Evolutionary conservation across 2,329 filamentous ascomycete genomes (phyloP).

Genomic region (Colletotrichum noveboracense): DNA sequence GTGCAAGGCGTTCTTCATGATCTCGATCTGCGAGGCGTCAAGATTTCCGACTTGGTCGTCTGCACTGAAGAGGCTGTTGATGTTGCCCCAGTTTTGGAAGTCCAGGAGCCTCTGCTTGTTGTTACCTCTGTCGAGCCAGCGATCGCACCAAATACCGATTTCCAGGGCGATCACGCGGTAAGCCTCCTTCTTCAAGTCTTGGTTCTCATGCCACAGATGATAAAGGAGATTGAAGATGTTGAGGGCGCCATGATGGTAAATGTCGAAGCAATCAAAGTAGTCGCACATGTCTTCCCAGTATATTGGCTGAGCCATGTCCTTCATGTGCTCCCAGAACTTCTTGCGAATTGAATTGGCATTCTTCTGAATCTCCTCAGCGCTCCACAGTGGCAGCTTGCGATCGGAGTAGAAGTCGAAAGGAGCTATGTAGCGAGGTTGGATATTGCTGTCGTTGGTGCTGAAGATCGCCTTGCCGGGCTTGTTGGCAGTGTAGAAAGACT

Average conservation of each 20-base stretch:
- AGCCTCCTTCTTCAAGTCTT: constrained; percentile 32
- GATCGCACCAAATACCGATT: constrained; percentile 40
- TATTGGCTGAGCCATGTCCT: constrained; percentile 32
- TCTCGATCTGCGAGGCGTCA: constrained; percentile 24
- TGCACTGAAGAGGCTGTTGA: constrained; percentile 31
- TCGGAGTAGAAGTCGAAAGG: constrained; percentile 27
- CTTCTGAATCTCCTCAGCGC: constrained; percentile 40
- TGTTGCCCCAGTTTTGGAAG: constrained; percentile 19
- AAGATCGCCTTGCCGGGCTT: constrained; percentile 38
- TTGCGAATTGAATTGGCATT: constrained; percentile 43
- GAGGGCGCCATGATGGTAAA: constrained; percentile 50
- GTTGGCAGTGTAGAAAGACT: constrained; percentile 41
- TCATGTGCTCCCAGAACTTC: constrained; percentile 39
- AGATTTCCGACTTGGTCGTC: constrained; percentile 34
- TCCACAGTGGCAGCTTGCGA: constrained; percentile 42
- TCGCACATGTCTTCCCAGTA: constrained; percentile 48
- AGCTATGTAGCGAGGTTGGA: constrained; percentile 30
- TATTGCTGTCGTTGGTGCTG: constrained; percentile 39
- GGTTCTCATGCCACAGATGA: constrained; percentile 45
- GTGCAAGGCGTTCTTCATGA: constrained; percentile 37
- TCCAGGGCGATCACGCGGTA: constrained; percentile 28
- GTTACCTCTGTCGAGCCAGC: background rate
- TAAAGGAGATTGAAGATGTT: constrained; percentile 55
- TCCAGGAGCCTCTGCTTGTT: constrained; percentile 39
- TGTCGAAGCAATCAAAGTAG: constrained; percentile 53